These are phyloP conservation scores for Sugiyamaella grinbergsii DNA, from an alignment of 1,139 yeast genomes.

Conservation along the genomic window DNA sequence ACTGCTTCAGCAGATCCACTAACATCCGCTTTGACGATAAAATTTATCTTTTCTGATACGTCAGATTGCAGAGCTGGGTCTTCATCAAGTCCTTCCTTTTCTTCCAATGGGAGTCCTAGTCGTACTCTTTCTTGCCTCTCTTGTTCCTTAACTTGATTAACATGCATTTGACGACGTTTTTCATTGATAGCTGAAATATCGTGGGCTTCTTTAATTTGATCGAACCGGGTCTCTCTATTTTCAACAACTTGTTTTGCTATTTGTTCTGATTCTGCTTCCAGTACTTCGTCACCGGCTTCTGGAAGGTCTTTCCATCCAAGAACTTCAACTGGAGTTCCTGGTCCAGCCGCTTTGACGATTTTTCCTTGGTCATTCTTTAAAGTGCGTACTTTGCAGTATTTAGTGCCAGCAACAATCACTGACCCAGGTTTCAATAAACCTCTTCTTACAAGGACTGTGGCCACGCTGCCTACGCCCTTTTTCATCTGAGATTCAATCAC, in stretches of 20 bases:
- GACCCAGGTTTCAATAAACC: conserved; percentile 75
- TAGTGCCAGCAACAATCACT: conserved; percentile 77
- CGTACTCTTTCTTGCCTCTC: conserved; percentile 37
- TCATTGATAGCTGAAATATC: conserved; percentile 74
- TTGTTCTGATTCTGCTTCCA: conserved; percentile 74
- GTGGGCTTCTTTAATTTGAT: conserved; percentile 60
- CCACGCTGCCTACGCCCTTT: conserved; percentile 82
- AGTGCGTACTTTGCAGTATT: conserved; percentile 85
- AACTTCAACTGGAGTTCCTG: conserved; percentile 89
- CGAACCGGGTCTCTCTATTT: conserved; percentile 59
- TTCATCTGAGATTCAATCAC: conserved; percentile 81
- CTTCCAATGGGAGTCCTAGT: conserved; percentile 42
- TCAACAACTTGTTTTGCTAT: conserved; percentile 73
- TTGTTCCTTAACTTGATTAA: conserved; percentile 46
- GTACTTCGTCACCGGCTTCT: conserved; percentile 82
- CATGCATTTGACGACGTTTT: conserved; percentile 47
- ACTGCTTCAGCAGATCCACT: conserved; percentile 69
- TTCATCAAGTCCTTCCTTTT: conserved; percentile 39
- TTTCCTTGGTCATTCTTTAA: conserved; percentile 77
- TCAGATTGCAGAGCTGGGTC: conserved; percentile 33
- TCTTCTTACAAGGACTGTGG: conserved; percentile 79
- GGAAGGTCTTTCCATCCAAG: conserved; percentile 97
- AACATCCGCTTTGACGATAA: conserved; percentile 86
- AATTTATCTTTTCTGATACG: conserved; percentile 49
- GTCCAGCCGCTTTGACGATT: conserved; percentile 65